Evolutionary conservation across 345 rosid species (phyloP).

Genomic region (Gossypium turneri): DNA sequence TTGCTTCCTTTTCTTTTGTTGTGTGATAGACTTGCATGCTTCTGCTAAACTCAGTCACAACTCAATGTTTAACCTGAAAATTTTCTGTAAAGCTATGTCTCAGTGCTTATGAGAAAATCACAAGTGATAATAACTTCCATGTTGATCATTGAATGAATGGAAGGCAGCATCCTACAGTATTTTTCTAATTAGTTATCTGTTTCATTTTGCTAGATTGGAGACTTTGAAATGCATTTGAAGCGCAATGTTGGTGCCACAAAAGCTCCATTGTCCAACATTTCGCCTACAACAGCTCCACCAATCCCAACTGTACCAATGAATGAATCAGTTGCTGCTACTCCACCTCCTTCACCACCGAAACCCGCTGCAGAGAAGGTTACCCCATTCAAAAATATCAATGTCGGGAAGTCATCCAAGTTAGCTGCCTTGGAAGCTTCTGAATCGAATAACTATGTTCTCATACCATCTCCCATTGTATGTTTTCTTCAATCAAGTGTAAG

Average conservation of each 20-base stretch:
- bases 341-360: slow-evolving; percentile 45
- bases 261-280: slow-evolving; percentile 44
- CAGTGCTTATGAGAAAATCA: background rate
- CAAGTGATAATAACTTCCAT: background rate
- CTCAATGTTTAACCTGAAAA: background rate
- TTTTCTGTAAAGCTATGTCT: background rate
- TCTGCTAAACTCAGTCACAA: background rate
- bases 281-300: slow-evolving; percentile 72
- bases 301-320: slow-evolving; percentile 76
- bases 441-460: slow-evolving; percentile 55
- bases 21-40: slow-evolving; percentile 9
- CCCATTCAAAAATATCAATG: slow-evolving; percentile 58
- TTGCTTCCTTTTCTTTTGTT: slow-evolving; percentile 25
- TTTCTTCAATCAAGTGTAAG: slow-evolving; percentile 19
- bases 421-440: slow-evolving; percentile 85
- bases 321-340: slow-evolving; percentile 38
- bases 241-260: slow-evolving; percentile 57
- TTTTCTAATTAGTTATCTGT: background rate
- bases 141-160: slow-evolving; percentile 6
- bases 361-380: slow-evolving; percentile 44
- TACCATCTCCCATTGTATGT: slow-evolving; percentile 68
- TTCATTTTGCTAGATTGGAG: slow-evolving; percentile 60
- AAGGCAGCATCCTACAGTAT: background rate
- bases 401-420: slow-evolving; percentile 65
- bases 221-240: slow-evolving; percentile 85